Conservation (phyloP, 2,329 filamentous ascomycete species). For the Aspergillus calidoustus region DNA sequence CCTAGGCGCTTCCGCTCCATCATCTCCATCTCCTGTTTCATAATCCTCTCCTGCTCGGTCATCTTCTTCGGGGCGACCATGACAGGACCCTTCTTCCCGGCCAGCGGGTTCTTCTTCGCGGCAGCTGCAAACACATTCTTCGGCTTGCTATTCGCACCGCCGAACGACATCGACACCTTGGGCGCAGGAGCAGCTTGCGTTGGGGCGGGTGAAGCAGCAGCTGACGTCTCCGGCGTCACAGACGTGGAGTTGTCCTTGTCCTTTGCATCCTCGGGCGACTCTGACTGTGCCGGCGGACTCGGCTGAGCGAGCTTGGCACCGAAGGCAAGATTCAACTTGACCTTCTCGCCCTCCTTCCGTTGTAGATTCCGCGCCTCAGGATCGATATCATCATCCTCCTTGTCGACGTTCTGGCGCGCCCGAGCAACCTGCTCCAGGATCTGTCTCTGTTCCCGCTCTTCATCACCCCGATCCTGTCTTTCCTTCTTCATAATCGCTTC, state of each 20-base stretch:
- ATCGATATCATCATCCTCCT: constrained; percentile 45
- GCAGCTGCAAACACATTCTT: constrained; percentile 70
- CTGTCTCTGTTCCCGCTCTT: constrained; percentile 82
- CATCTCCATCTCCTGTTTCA: constrained; percentile 71
- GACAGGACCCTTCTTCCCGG: constrained; percentile 65
- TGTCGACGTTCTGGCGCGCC: constrained; percentile 66
- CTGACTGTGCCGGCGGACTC: not conserved
- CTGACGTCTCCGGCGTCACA: constrained; percentile 20
- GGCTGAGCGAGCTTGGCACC: constrained; percentile 29
- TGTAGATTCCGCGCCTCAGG: constrained; percentile 50
- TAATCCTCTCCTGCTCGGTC: constrained; percentile 85
- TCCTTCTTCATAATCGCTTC: constrained; percentile 85
- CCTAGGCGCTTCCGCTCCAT: constrained; percentile 69
- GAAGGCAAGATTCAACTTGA: constrained; percentile 69
- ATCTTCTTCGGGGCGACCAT: constrained; percentile 75
- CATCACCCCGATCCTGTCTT: constrained; percentile 85
- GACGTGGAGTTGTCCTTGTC: constrained; percentile 9
- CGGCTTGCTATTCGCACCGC: constrained; percentile 48
- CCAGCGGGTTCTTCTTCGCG: constrained; percentile 72
- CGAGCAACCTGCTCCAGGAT: constrained; percentile 82
- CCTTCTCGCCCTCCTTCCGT: constrained; percentile 73
- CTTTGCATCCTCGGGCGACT: constrained; percentile 29
- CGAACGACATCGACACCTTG: constrained; percentile 68
- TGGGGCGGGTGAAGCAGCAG: constrained; percentile 24
- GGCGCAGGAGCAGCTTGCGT: constrained; percentile 27